These are phyloP conservation scores for Harringtonia lauricola DNA, from an alignment of 2,329 filamentous ascomycete species.

Conservation along the genomic window DNA sequence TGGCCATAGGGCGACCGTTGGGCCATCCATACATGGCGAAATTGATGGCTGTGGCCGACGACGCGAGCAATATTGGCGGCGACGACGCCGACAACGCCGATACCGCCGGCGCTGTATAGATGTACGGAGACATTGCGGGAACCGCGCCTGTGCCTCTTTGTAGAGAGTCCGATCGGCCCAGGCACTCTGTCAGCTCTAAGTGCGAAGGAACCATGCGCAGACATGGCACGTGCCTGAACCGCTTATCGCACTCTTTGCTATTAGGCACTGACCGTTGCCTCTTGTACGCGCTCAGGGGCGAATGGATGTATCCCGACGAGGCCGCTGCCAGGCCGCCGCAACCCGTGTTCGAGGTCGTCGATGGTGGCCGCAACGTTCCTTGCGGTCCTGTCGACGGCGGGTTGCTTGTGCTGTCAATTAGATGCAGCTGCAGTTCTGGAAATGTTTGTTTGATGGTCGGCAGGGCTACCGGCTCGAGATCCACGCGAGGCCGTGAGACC, in stretches of 20 bases:
- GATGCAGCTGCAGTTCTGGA: slow-evolving; percentile 5
- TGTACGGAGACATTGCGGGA: neutral
- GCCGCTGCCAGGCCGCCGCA: slow-evolving; percentile 14
- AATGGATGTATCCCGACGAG: slow-evolving; percentile 35
- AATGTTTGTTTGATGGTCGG: slow-evolving; percentile 39
- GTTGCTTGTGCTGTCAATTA: slow-evolving; percentile 20
- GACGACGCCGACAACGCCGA: no score
- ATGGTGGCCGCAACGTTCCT: no score
- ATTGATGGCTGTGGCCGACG: neutral
- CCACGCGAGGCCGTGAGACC: neutral
- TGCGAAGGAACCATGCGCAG: slow-evolving; percentile 22
- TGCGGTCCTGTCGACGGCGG: no score
- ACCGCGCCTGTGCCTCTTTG: neutral
- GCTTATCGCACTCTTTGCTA: slow-evolving; percentile 27
- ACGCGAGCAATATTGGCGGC: neutral
- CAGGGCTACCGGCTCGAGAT: slow-evolving; percentile 22
- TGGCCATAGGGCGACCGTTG: neutral
- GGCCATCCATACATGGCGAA: neutral
- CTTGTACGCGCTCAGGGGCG: slow-evolving; percentile 32
- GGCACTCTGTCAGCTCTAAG: slow-evolving; percentile 3
- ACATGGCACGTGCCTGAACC: slow-evolving; percentile 34
- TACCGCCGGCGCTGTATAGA: neutral
- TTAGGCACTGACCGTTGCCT: slow-evolving; percentile 30
- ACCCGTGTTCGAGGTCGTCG: no score
- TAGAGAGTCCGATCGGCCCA: neutral